Conservation (phyloP, 768 basidiomycete species). For the Pleurotus citrinopileatus region DNA sequence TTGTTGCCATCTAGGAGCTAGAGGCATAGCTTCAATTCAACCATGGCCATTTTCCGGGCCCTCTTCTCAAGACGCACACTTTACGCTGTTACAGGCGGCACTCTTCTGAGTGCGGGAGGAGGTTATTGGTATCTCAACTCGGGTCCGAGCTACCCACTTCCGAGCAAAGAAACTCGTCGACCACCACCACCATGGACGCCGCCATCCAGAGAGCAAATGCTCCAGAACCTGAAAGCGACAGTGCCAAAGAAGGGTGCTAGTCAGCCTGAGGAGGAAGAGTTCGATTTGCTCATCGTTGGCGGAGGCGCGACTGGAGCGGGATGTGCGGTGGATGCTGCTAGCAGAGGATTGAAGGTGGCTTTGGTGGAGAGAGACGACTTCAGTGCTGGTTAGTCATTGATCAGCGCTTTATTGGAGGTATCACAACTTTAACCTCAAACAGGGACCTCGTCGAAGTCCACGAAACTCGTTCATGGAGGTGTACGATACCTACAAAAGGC, state of each 20-base stretch:
- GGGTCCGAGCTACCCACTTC: slow-evolving; percentile 62
- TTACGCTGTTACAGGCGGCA: slow-evolving; percentile 49
- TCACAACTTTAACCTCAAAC: background rate
- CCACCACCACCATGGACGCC: slow-evolving; percentile 82
- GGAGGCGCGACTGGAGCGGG: slow-evolving; percentile 97
- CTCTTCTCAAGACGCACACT: slow-evolving; percentile 58
- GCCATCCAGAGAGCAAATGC: slow-evolving; percentile 64
- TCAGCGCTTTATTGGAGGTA: background rate
- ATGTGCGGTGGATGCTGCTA: slow-evolving; percentile 94
- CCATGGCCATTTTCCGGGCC: slow-evolving; percentile 33
- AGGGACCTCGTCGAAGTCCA: slow-evolving; percentile 97
- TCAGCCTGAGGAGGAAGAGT: slow-evolving; percentile 44
- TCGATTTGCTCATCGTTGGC: slow-evolving; percentile 84
- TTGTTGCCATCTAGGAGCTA: too few species aligned
- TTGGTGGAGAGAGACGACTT: slow-evolving; percentile 94
- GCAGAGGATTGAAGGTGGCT: slow-evolving; percentile 87
- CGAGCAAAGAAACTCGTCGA: slow-evolving; percentile 63
- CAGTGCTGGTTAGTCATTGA: slow-evolving; percentile 59
- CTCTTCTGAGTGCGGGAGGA: slow-evolving; percentile 49
- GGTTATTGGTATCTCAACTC: slow-evolving; percentile 76
- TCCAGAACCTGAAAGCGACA: slow-evolving; percentile 53
- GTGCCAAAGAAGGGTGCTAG: slow-evolving; percentile 19
- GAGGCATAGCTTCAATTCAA: background rate
- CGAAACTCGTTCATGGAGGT: slow-evolving; percentile 97
- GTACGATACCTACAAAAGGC: slow-evolving; percentile 98